These are phyloP conservation scores for Phyllosticta capitalensis DNA, from an alignment of 2,329 filamentous ascomycete genomes.

Conservation along the genomic window DNA sequence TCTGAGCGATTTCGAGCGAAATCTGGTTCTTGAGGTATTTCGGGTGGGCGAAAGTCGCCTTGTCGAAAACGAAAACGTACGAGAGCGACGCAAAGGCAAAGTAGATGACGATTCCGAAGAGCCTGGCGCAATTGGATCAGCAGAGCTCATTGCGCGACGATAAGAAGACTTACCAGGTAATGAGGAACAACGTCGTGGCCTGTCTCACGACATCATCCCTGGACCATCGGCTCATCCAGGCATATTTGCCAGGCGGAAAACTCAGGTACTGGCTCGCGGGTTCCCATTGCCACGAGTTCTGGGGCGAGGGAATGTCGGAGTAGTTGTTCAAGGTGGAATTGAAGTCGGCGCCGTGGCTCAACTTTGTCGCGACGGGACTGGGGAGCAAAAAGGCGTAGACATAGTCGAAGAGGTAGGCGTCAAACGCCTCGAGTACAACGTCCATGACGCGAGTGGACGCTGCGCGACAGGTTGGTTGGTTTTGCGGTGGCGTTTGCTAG, in stretches of 20 bases:
- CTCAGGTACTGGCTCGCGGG: constrained; percentile 63
- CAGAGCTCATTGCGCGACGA: not conserved
- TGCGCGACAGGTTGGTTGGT: too few species aligned
- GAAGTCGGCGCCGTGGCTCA: constrained; percentile 16
- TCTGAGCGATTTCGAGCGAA: constrained; percentile 72
- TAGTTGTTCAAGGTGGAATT: constrained; percentile 48
- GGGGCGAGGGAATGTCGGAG: constrained; percentile 31
- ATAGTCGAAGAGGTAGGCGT: constrained; percentile 73
- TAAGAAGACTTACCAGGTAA: constrained; percentile 60
- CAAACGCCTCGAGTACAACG: constrained; percentile 76
- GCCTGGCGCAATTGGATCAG: constrained; percentile 41
- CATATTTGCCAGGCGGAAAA: constrained; percentile 61
- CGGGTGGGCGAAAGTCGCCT: constrained; percentile 77
- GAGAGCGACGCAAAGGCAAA: constrained; percentile 75
- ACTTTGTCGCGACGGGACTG: constrained; percentile 34
- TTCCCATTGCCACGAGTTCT: constrained; percentile 52
- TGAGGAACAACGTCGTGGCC: constrained; percentile 63
- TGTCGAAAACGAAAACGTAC: constrained; percentile 85
- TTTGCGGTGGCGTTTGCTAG: not conserved
- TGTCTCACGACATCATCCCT: constrained; percentile 74
- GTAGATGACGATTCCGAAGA: constrained; percentile 79
- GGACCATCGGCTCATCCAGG: constrained; percentile 67
- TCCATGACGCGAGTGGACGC: constrained; percentile 56
- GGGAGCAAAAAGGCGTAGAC: constrained; percentile 67
- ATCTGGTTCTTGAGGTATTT: constrained; percentile 95